phyloP scores from a whole-genome alignment of 2,329 filamentous ascomycete species.

The Ceratocystis harringtonii region DNA sequence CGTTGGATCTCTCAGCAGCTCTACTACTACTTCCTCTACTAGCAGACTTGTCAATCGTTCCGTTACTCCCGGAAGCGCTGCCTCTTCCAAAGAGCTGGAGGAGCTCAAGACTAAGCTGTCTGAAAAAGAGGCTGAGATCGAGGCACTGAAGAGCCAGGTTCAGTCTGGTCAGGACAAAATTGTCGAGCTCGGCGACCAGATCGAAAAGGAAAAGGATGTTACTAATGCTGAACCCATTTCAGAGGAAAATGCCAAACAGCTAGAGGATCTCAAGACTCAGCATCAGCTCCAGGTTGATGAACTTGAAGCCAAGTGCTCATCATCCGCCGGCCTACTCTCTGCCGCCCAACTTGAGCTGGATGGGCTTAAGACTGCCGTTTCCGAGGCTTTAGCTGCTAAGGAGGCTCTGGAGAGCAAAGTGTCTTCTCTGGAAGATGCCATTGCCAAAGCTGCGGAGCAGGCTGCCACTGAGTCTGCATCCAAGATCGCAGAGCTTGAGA shows the following conservation, averaged over 20 bases:
- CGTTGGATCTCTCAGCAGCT: slow-evolving; percentile 24
- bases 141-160: slow-evolving; percentile 41
- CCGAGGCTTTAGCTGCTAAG: slow-evolving; percentile 34
- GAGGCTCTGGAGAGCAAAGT: slow-evolving; percentile 36
- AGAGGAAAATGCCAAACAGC: slow-evolving; percentile 23
- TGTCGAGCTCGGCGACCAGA: slow-evolving; percentile 37
- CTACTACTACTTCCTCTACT: slow-evolving; percentile 25
- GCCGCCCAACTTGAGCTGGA: slow-evolving; percentile 37
- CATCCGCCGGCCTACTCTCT: slow-evolving; percentile 36
- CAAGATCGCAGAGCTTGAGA: slow-evolving; percentile 30
- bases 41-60: slow-evolving; percentile 25
- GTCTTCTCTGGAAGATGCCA: slow-evolving; percentile 33
- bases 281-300: slow-evolving; percentile 35
- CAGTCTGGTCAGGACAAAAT: slow-evolving; percentile 41
- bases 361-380: slow-evolving; percentile 34
- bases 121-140: slow-evolving; percentile 42
- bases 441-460: slow-evolving; percentile 40
- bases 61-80: slow-evolving; percentile 23
- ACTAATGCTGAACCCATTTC: slow-evolving; percentile 30
- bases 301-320: slow-evolving; percentile 33
- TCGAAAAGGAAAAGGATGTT: slow-evolving; percentile 28
- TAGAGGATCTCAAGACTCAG: slow-evolving; percentile 36
- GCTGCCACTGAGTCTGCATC: slow-evolving; percentile 29
- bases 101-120: slow-evolving; percentile 45
- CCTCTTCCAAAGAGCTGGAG: slow-evolving; percentile 41